phyloP scores from a whole-genome alignment of 148 eudicot genomes.

The Chenopodium quinoa region DNA sequence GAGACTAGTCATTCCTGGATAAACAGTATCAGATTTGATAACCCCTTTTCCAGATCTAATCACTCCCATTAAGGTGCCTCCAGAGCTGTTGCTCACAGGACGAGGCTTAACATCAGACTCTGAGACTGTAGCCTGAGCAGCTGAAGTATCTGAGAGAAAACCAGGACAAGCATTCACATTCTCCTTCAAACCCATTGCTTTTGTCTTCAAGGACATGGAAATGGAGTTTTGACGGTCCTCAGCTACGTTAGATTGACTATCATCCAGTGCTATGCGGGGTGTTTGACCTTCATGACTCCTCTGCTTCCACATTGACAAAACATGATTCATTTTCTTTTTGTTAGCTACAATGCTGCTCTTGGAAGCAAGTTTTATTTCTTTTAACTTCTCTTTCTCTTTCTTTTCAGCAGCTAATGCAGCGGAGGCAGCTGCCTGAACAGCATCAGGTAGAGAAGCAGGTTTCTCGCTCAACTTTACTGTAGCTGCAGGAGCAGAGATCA shows the following conservation, averaged over 20 bases:
- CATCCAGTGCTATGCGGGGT: constrained; percentile 78
- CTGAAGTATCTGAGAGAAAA: constrained; percentile 27
- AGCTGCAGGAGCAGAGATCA: constrained; percentile 97
- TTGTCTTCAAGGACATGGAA: constrained; percentile 40
- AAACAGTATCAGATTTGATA: constrained; percentile 54
- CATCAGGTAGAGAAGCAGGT: constrained; percentile 79
- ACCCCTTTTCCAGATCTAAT: constrained; percentile 83
- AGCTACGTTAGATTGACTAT: constrained; percentile 39
- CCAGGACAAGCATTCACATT: constrained; percentile 37
- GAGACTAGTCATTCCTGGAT: constrained; percentile 41
- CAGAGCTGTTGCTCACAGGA: constrained; percentile 57
- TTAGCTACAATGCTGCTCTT: constrained; percentile 88
- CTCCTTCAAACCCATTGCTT: constrained; percentile 43
- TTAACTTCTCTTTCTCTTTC: constrained; percentile 83
- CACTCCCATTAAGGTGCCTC: constrained; percentile 73
- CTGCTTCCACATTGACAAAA: constrained; percentile 91
- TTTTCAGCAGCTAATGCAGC: constrained; percentile 98
- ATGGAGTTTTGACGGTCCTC: constrained; percentile 55
- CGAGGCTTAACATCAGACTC: constrained; percentile 55
- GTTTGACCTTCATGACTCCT: constrained; percentile 97
- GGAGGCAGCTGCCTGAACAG: constrained; percentile 95
- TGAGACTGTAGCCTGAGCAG: constrained; percentile 31
- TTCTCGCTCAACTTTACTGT: constrained; percentile 69
- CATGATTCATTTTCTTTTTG: constrained; percentile 96
- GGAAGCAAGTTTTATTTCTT: constrained; percentile 93